Base-by-base conservation (phyloP, 2,329 filamentous ascomycete genomes). In the Ophiosphaerella herpotricha region DNA sequence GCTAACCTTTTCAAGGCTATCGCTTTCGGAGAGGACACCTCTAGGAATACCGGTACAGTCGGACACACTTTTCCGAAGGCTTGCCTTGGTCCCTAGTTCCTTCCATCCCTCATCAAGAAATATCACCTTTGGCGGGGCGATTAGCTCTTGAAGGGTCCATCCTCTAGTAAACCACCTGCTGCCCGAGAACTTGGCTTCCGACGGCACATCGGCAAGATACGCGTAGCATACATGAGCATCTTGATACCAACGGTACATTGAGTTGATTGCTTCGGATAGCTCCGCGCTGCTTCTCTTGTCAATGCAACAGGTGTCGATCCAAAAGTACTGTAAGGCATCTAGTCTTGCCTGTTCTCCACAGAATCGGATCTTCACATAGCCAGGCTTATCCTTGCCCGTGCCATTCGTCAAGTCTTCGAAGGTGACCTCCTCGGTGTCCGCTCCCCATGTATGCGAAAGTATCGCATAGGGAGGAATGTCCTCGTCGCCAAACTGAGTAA, bases 381-480 rank as follows among this genome's bases (percentile, higher is more conserved):
- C 50, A 16, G n/a, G 5, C 21, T 50, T 54, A 18, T 36, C 12
- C 13, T 31, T 46, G 12, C 37, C 34, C 8, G 8, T 16, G 7
- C 12, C 29, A 8, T 39, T 40, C 12, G n/a, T 24, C 11, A 54
- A 8, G 14, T 54, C 46, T 8, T 50, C 18, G 26, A 49, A 50
- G 12, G 24, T 46, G 1, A 54, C 42, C 23, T 54, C 51, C 3
- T 46, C 21, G 2, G 24, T 23, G 4, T 48, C 39, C 8, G 8
- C 13, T 14, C 16, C 14, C 51, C 51, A 54, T 0, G 34, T 47
- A 21, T 50, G 51, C 2, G 51, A 54, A 12, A 54, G 46, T 4
- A 54, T 50, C 4, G 51, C 51, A 37, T 50, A 54, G 9, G 42
- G 46, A 31, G 51, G 51, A 3, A 47, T 38, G n/a, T n/a, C n/a